Evolutionary conservation across 805 yeast genomes (phyloP), one percentile per base, ranked within the genome.

Genomic region (Candida methanosorbosa): DNA sequence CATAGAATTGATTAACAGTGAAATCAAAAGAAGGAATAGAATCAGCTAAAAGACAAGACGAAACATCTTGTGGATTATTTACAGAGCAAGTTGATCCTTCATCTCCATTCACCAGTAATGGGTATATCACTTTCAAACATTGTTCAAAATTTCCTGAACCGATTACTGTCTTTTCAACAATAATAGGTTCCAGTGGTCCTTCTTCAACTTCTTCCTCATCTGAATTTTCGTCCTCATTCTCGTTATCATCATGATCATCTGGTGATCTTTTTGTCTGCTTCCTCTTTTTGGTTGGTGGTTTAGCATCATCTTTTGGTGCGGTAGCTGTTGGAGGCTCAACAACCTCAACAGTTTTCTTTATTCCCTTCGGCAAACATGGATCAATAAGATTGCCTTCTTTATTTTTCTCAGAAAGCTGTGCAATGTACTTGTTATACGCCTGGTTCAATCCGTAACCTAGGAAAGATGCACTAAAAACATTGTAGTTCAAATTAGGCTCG

Each of bases 381-480:
- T 78, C 82, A 1, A 18, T 20, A n/a, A 43, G 33, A 39, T 41
- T 29, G 40, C 33, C 32, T 24, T 37, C 33, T 22, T 52, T 37
- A 6, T 35, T 29, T 20, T 9, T 34, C 34, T 8, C 14, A 39
- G 49, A 27, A 42, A 21, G 34, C n/a, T 19, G 35, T 3, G 4
- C 5, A 17, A 69, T 52, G 45, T 75, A 77, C 34, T 60, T 63
- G 5, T 48, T 43, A 40, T 68, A 74, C 3, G 79, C 78, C 41
- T 74, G 78, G 36, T 64, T 61, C 55, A 75, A 64, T 1, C 86
- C 86, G 38, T 68, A 69, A 1, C 84, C 83, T 9, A 76, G 49
- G 38, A 72, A 75, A 0, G 80, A 70, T 35, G 71, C 71, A 5
- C 78, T 65, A 38, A 64, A 77, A 2, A 78, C 64, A 34, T 64